Evolutionary conservation across 1,284 basidiomycete genomes (phyloP).

Genomic region (Ustilago tritici): DNA sequence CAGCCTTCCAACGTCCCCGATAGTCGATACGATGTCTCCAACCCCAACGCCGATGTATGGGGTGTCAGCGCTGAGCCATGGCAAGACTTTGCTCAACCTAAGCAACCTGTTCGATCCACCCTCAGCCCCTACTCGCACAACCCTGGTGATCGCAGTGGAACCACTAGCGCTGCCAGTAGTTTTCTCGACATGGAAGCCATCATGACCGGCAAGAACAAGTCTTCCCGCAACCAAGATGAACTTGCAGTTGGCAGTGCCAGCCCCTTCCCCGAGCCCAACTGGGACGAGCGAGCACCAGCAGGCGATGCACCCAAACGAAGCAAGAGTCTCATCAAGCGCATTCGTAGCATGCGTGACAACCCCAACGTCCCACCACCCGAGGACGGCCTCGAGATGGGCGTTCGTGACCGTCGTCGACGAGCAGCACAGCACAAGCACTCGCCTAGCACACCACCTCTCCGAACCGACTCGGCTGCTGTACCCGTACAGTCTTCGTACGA

Average conservation of each 20-base stretch:
- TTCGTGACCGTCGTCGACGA: slow-evolving; percentile 28
- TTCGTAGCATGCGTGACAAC: slow-evolving; percentile 60
- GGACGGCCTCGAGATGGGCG: slow-evolving; percentile 52
- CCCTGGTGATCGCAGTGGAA: slow-evolving; percentile 45
- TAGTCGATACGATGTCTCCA: slow-evolving; percentile 53
- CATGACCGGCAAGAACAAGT: slow-evolving; percentile 60
- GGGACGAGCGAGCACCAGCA: slow-evolving; percentile 23
- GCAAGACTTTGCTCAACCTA: slow-evolving; percentile 67
- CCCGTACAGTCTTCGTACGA: slow-evolving; percentile 17
- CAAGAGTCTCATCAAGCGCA: slow-evolving; percentile 63
- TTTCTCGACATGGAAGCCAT: slow-evolving; percentile 66
- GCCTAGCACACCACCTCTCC: slow-evolving; percentile 51
- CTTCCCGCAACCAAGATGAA: slow-evolving; percentile 21
- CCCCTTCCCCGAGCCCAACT: slow-evolving; percentile 60
- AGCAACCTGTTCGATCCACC: slow-evolving; percentile 30
- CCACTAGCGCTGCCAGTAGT: slow-evolving; percentile 55
- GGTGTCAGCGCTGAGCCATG: slow-evolving; percentile 66
- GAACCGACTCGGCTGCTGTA: slow-evolving; percentile 11
- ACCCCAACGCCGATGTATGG: slow-evolving; percentile 66
- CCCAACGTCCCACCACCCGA: slow-evolving; percentile 60
- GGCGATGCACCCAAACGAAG: slow-evolving; percentile 52
- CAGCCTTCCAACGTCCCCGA: slow-evolving; percentile 48
- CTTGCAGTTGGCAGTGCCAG: slow-evolving; percentile 51
- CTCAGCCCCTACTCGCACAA: slow-evolving; percentile 48
- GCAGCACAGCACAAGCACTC: slow-evolving; percentile 52